Base-by-base conservation (phyloP, 2,329 filamentous ascomycete species). In the Exophiala aquamarina region DNA sequence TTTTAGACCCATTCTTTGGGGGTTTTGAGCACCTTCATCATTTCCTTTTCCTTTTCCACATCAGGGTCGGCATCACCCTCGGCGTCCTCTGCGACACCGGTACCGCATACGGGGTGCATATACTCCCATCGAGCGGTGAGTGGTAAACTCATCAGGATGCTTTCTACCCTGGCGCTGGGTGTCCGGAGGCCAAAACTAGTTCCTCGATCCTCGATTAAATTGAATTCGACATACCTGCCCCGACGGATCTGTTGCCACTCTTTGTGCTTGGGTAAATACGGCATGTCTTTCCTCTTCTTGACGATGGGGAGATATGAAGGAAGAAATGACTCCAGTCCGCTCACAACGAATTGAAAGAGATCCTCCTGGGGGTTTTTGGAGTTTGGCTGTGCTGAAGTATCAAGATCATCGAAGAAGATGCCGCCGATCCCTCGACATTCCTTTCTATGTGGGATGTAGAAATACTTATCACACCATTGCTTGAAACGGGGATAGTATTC, bases 361-460 rank as follows among this genome's bases (percentile, higher is more conserved):
- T 90, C 88, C 65, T 97, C 91, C 59, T 88, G 84, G 62, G 93
- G 88, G 52, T 90, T 89, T 61, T 92, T 87, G 1, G 81, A 79
- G 13, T 46, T 47, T 20, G 58, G 56, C 18, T 48, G 51, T 2
- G 70, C 70, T 18, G 62, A 60, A 33, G 69, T 87, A 66, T 98
- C 93, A 11, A 98, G 77, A 66, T 98, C 93, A 69, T 98, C 93
- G 63, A 98, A 98, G 80, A 98, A 98, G 69, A 98, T 97, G 44
- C 93, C 93, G 43, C 93, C 93, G 26, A 98, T 73, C 47, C 93
- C 93, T 39, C 93, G 86, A 37, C 82, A 77, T 72, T 98, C 93
- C 49, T 81, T 81, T 37, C 93, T 83, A 72, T 98, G 93, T 66
- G 91, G 92, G 69, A 96, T 87, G 74, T 79, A 85, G 71, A 98